Evolutionary conservation across 2,329 filamentous ascomycete genomes (phyloP).

Genomic region (Sarocladium kiliense): DNA sequence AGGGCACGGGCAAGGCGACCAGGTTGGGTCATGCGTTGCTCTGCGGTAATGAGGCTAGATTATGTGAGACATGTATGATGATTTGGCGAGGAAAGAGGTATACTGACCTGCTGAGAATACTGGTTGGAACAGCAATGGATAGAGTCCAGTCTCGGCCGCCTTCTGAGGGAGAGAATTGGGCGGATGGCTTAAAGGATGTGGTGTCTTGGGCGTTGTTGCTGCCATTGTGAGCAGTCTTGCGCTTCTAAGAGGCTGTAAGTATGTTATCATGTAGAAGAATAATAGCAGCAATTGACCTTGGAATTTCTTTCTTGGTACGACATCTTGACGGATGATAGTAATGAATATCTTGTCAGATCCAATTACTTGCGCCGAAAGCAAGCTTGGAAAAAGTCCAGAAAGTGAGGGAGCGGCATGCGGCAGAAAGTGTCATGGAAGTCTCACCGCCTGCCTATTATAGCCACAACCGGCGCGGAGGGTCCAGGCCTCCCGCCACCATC

Average conservation of each 20-base stretch:
- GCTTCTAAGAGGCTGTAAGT: slow-evolving; percentile 34
- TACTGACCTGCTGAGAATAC: slow-evolving; percentile 66
- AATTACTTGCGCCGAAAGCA: background rate
- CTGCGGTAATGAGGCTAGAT: slow-evolving; percentile 61
- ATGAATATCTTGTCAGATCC: slow-evolving; percentile 8
- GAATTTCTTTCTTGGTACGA: slow-evolving; percentile 26
- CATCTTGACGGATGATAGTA: slow-evolving; percentile 17
- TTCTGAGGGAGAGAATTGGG: slow-evolving; percentile 59
- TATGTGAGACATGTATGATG: background rate
- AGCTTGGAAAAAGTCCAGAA: slow-evolving; percentile 10
- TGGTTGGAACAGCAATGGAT: slow-evolving; percentile 73
- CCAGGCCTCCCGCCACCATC: background rate
- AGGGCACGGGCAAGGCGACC: slow-evolving; percentile 76
- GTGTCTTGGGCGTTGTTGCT: slow-evolving; percentile 30
- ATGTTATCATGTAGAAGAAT: background rate
- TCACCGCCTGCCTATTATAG: slow-evolving; percentile 12
- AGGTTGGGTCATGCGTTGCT: slow-evolving; percentile 68
- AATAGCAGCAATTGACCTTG: slow-evolving; percentile 22
- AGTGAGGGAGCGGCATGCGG: slow-evolving; percentile 6
- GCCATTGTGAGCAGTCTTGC: slow-evolving; percentile 40
- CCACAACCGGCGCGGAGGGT: background rate
- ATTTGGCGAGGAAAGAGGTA: background rate
- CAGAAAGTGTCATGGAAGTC: slow-evolving; percentile 8
- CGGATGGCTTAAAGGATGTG: slow-evolving; percentile 60
- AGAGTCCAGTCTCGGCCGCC: slow-evolving; percentile 66